A percentile compares a stretch with the other conserved stretches of the same genome.
Evolutionary conservation across 345 rosid species (phyloP).

Genomic region (Murraya koenigii): DNA sequence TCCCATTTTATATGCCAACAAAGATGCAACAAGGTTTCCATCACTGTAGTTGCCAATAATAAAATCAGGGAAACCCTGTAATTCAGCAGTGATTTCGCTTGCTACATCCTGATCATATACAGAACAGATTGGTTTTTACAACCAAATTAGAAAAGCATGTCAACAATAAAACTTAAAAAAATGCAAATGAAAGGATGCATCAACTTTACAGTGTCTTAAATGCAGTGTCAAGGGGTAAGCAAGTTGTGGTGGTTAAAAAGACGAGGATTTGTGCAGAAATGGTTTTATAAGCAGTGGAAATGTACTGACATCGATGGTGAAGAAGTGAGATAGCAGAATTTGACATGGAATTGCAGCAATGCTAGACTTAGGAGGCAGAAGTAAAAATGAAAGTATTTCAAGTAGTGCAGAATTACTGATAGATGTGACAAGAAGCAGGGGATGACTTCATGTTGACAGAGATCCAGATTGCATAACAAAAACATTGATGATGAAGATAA

Average conservation of each 20-base stretch:
- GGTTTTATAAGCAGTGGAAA: neutral
- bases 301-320: neutral
- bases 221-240: neutral
- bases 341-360: neutral
- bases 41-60: constrained; percentile 97
- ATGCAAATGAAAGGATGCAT: neutral
- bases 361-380: neutral
- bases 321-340: neutral
- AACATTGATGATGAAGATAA: neutral
- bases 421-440: neutral
- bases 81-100: constrained; percentile 78
- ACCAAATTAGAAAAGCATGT: neutral
- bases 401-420: neutral
- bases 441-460: neutral
- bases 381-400: neutral
- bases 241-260: neutral
- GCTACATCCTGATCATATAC: constrained; percentile 69
- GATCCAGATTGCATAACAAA: neutral
- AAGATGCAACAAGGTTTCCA: constrained; percentile 95
- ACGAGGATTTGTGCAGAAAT: neutral
- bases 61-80: constrained; percentile 88
- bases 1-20: constrained; percentile 91
- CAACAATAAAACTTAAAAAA: neutral
- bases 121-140: constrained; percentile 3
- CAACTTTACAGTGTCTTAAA: constrained; percentile 1